Conservation (phyloP, 2,329 filamentous ascomycete species). For the Fusarium irregulare region DNA sequence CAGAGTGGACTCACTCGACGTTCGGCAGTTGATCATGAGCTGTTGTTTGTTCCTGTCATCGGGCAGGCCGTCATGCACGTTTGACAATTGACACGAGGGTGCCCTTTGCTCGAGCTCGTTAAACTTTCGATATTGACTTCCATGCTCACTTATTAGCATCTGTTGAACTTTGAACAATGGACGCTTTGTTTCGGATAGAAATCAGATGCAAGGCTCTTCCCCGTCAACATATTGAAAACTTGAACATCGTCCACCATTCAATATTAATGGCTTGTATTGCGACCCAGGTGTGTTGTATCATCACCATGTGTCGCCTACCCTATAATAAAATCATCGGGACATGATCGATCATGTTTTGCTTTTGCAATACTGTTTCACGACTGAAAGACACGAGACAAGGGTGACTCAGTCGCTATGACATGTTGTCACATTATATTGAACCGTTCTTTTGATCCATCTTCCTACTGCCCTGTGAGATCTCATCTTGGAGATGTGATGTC, state of each 20-base stretch:
- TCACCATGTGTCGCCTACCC: constrained; percentile 12
- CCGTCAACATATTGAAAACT: neutral
- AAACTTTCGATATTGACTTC: neutral
- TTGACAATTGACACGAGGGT: constrained; percentile 15
- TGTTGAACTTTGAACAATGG: neutral
- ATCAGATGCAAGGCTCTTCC: neutral
- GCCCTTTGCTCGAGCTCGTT: constrained; percentile 3
- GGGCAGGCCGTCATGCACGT: neutral
- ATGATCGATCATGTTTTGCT: neutral
- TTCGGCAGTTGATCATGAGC: constrained; percentile 9
- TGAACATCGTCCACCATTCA: neutral
- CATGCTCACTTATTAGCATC: neutral
- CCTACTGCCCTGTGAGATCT: constrained; percentile 4
- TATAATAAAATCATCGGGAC: neutral
- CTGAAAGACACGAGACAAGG: neutral
- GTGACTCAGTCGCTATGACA: constrained; percentile 14
- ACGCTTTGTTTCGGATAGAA: neutral
- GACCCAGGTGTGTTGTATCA: neutral
- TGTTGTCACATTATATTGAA: constrained; percentile 24
- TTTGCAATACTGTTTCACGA: constrained; percentile 11
- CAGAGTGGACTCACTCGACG: constrained; percentile 6
- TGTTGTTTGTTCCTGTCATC: neutral
- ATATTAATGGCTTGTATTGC: neutral
- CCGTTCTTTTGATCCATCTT: constrained; percentile 2
- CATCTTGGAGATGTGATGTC: constrained; percentile 10